Evolutionary conservation across 257 asterid species (phyloP).

Genomic region (Apocynum venetum): DNA sequence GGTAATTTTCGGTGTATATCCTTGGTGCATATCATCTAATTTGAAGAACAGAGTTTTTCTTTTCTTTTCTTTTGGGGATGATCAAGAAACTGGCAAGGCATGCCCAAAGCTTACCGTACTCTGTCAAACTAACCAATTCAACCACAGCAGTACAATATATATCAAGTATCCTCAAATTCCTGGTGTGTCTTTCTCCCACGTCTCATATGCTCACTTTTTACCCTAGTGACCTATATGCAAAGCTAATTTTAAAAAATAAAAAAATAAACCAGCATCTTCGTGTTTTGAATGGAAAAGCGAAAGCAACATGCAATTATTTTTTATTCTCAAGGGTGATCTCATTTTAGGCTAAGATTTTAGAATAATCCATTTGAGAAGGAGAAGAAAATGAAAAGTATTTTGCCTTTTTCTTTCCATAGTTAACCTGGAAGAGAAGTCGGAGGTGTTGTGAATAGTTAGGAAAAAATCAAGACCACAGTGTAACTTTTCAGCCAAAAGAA

Average conservation of each 20-base stretch:
- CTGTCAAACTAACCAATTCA: background rate
- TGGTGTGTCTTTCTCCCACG: background rate
- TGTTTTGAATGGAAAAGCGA: background rate
- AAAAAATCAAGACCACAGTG: background rate
- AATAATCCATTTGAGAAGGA: background rate
- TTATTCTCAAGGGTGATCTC: background rate
- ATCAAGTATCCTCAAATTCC: background rate
- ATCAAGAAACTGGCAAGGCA: background rate
- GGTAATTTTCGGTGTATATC: background rate
- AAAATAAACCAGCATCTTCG: background rate
- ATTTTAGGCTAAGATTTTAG: background rate
- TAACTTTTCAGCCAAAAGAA: background rate
- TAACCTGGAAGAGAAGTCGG: background rate
- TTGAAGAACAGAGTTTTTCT: background rate
- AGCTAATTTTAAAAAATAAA: background rate
- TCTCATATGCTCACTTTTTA: background rate
- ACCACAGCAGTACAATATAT: background rate
- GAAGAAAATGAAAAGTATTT: background rate
- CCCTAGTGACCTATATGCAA: background rate
- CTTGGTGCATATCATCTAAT: no score
- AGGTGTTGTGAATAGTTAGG: background rate
- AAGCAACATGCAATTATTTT: background rate
- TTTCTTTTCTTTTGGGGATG: background rate
- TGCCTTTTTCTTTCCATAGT: background rate
- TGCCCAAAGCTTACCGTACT: background rate